Evolutionary conservation across 257 asterid species (phyloP).

Genomic region (Cinchona pubescens): DNA sequence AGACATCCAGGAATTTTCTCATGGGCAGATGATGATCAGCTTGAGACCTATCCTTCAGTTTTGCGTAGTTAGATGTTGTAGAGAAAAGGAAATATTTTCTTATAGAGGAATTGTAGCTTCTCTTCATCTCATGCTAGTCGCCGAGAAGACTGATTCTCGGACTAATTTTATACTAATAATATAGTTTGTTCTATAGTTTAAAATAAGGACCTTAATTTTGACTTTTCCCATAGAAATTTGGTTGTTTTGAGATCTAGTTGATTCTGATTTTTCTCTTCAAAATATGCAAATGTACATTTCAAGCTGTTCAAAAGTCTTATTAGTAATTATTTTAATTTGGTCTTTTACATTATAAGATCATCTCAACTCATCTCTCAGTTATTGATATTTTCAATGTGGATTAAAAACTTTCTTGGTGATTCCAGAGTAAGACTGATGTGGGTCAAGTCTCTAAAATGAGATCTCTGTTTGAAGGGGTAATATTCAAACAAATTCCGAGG

Average conservation of each 20-base stretch:
- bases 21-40: constrained; percentile 5
- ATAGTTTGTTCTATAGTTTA: background rate
- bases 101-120: constrained; percentile 16
- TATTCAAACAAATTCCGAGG: background rate
- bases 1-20: constrained; percentile 8
- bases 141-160: constrained; percentile 8
- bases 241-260: background rate
- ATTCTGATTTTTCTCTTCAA: background rate
- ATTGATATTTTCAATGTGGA: background rate
- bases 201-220: background rate
- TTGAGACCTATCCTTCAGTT: constrained; percentile 1
- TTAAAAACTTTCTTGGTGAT: background rate
- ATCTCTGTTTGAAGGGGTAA: background rate
- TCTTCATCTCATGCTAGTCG: constrained; percentile 4
- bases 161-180: constrained; percentile 14
- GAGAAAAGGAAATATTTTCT: constrained; percentile 6
- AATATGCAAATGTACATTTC: background rate
- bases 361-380: background rate
- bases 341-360: background rate
- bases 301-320: background rate
- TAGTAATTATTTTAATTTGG: background rate
- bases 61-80: constrained; percentile 28
- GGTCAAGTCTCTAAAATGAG: background rate
- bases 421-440: background rate
- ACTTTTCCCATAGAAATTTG: background rate